Evolutionary conservation across 1,284 basidiomycete species (phyloP).

Genomic region (Ganoderma resinaceum): DNA sequence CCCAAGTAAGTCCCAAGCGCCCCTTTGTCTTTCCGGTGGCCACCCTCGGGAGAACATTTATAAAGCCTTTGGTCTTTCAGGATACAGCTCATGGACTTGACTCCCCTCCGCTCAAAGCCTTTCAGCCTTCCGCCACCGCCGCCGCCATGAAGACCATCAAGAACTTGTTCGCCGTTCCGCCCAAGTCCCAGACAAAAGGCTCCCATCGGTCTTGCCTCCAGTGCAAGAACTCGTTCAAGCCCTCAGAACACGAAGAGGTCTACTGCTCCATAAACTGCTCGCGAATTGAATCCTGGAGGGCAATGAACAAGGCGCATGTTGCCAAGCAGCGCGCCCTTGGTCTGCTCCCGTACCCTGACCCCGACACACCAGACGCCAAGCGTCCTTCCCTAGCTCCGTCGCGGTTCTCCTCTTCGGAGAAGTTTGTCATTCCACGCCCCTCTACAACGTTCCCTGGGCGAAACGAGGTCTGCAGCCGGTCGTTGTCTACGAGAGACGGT

Average conservation of each 20-base stretch:
- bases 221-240: conserved; percentile 13
- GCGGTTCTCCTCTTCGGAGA: background rate
- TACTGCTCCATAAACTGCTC: conserved; percentile 15
- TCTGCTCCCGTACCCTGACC: background rate
- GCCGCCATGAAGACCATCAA: conserved; percentile 17
- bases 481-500: background rate
- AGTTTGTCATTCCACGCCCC: background rate
- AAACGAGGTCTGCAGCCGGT: background rate
- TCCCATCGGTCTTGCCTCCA: background rate
- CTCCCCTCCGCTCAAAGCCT: background rate
- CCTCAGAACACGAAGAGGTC: background rate
- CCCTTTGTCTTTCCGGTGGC: conserved; percentile 1
- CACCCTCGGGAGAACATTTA: background rate
- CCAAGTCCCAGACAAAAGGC: conserved; percentile 3
- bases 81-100: background rate
- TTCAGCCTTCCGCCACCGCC: background rate
- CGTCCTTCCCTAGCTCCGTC: background rate
- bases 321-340: background rate
- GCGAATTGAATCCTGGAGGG: conserved; percentile 2
- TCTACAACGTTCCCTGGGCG: background rate
- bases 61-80: conserved; percentile 4
- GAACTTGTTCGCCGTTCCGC: conserved; percentile 8
- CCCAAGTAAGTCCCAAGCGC: background rate
- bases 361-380: background rate
- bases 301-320: background rate